These are phyloP conservation scores for Candida chauliodis DNA, from an alignment of 805 yeast genomes.

Conservation along the genomic window DNA sequence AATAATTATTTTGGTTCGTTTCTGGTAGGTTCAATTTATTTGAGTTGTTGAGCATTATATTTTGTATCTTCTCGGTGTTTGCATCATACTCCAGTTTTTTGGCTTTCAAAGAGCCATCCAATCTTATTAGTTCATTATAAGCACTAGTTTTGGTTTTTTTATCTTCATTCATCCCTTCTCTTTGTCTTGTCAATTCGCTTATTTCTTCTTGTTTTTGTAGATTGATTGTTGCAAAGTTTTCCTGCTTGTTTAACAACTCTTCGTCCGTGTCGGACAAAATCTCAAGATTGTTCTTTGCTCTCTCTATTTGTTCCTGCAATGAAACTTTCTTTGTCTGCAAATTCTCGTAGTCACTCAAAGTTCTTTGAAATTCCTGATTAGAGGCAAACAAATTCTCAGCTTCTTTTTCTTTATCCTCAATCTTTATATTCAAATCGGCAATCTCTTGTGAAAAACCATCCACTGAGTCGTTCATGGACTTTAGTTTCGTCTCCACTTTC, in stretches of 20 bases:
- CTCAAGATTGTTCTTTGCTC: conserved; percentile 47
- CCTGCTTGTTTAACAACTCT: conserved; percentile 24
- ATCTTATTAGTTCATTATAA: conserved; percentile 34
- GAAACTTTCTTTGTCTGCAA: conserved; percentile 46
- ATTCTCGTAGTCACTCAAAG: conserved; percentile 60
- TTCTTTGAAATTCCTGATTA: conserved; percentile 78
- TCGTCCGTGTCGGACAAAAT: conserved; percentile 40
- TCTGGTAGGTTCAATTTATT: background rate
- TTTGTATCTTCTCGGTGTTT: conserved; percentile 18
- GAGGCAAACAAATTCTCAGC: conserved; percentile 65
- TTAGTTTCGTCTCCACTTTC: conserved; percentile 47
- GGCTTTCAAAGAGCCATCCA: conserved; percentile 55
- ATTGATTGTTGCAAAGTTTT: conserved; percentile 25
- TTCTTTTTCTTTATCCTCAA: conserved; percentile 52
- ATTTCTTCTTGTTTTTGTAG: conserved; percentile 16
- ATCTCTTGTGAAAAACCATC: conserved; percentile 46
- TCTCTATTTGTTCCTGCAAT: conserved; percentile 46
- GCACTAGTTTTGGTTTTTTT: conserved; percentile 16
- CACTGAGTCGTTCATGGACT: conserved; percentile 41
- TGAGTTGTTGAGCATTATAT: conserved; percentile 6
- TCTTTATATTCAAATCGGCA: conserved; percentile 42
- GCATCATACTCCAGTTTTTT: conserved; percentile 33
- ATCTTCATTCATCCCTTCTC: conserved; percentile 17
- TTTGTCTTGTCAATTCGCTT: conserved; percentile 3
- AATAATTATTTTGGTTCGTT: background rate